Conservation (phyloP, 306 rosid species). For the Albizia julibrissin region DNA sequence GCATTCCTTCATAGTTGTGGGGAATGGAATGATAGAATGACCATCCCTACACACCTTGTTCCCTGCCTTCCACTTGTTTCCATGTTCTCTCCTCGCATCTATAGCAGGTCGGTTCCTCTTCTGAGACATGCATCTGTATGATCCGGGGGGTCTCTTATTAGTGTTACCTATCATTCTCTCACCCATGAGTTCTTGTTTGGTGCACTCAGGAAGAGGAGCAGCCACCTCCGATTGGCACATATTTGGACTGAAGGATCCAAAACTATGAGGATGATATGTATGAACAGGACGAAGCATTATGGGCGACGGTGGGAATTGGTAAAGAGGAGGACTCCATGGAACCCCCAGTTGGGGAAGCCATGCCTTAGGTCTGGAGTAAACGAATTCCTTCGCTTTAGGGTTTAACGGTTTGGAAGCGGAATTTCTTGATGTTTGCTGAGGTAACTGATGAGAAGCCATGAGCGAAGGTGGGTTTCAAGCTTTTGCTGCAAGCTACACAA, state of each 20-base stretch:
- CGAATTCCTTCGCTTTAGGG: neutral
- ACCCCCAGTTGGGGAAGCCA: neutral
- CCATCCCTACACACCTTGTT: neutral
- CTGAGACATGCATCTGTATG: too few species aligned
- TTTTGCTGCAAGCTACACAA: neutral
- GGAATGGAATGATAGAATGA: constrained; percentile 13
- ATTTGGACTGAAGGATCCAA: neutral
- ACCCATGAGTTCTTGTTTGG: neutral
- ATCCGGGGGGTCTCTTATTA: neutral
- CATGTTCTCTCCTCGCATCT: neutral
- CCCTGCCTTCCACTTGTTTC: neutral
- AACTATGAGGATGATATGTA: neutral
- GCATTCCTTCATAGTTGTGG: neutral
- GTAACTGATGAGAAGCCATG: neutral
- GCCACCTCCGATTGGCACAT: neutral
- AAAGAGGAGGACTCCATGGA: neutral
- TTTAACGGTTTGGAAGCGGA: neutral
- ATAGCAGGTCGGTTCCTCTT: neutral
- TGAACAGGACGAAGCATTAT: neutral
- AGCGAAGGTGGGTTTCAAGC: neutral
- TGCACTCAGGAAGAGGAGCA: neutral
- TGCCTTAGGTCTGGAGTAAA: neutral
- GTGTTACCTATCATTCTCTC: neutral
- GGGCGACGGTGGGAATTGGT: neutral
- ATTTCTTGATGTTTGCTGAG: neutral